Evolutionary conservation across 2,329 filamentous ascomycete genomes (phyloP), one percentile per base, ranked within the genome.

Genomic region (Colletotrichum sp.): DNA sequence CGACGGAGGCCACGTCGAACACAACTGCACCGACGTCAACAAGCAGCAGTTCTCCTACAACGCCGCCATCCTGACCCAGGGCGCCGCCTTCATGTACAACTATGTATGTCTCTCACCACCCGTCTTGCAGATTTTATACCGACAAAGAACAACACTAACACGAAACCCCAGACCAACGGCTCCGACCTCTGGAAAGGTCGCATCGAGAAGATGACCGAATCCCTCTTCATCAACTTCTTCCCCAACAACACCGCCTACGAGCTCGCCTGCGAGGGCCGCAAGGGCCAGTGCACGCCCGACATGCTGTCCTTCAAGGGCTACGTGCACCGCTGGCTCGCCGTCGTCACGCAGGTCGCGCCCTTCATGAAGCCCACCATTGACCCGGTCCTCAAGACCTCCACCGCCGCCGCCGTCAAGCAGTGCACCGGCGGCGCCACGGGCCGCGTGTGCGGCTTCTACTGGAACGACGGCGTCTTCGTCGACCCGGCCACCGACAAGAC

Each of bases 231-330:
- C n/a, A 84, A 87, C 76, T 92, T 92, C 84, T 92, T 91, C 84
- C 87, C 87, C 57, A 84, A 90, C 16, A 88, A 88, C 57, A 87
- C 94, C 78, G 92, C 94, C 79, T 91, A 86, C 72, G 95, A 96
- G 83, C 84, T 91, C 4, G 87, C 92, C 15, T 96, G 95, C 85
- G 94, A 95, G 79, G 80, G 81, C 39, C 79, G 82, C 32, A 85
- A 88, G 4, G 84, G 81, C 26, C 89, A 85, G 24, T 96, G 95
- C 86, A 93, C 93, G 74, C 88, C 90, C 64, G 95, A 96, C 80
- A 94, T 95, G 88, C 84, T 91, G 76, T 91, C 91, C 3, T 96
- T 94, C 89, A 95, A 95, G 84, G 93, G 93, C 52, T 92, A 93
- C 74, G 86, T 95, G 21, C 89, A 92, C 79, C 90, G 92, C 55